Conservation (phyloP, 2,329 filamentous ascomycete species). For the Pochonia chlamydosporia region DNA sequence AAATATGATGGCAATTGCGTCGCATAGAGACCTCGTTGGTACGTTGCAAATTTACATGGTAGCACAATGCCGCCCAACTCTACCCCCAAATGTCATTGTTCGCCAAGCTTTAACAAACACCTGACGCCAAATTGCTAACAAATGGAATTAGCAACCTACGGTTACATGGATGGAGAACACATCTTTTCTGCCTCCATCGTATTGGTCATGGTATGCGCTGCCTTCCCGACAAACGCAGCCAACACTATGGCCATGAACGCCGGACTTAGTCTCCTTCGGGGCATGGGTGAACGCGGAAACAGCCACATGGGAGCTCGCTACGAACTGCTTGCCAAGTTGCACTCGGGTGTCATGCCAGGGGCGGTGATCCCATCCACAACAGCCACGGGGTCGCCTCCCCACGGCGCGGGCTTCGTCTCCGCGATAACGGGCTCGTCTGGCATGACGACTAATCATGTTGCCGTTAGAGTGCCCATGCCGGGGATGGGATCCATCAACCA, state of each 20-base stretch:
- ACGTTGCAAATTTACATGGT: conserved; percentile 16
- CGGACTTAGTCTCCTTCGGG: conserved; percentile 37
- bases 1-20: conserved; percentile 16
- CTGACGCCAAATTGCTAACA: background rate
- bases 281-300: conserved; percentile 49
- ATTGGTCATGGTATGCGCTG: conserved; percentile 48
- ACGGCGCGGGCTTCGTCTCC: background rate
- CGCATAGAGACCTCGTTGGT: conserved; percentile 37
- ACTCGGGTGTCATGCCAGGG: conserved; percentile 18
- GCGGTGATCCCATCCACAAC: conserved; percentile 1
- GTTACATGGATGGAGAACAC: conserved; percentile 53
- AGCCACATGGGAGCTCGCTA: conserved; percentile 32
- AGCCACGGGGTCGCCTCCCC: background rate
- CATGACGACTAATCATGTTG: background rate
- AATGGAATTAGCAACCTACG: conserved; percentile 39
- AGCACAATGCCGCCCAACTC: too few species aligned
- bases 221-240: conserved; percentile 39
- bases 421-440: conserved; percentile 1
- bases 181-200: conserved; percentile 48
- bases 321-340: conserved; percentile 23
- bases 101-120: too few species aligned
- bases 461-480: conserved; percentile 7
- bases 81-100: too few species aligned
- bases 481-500: conserved; percentile 1
- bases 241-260: conserved; percentile 39